Conservation (phyloP, 2,329 filamentous ascomycete species). For the Alternaria burnsii region DNA sequence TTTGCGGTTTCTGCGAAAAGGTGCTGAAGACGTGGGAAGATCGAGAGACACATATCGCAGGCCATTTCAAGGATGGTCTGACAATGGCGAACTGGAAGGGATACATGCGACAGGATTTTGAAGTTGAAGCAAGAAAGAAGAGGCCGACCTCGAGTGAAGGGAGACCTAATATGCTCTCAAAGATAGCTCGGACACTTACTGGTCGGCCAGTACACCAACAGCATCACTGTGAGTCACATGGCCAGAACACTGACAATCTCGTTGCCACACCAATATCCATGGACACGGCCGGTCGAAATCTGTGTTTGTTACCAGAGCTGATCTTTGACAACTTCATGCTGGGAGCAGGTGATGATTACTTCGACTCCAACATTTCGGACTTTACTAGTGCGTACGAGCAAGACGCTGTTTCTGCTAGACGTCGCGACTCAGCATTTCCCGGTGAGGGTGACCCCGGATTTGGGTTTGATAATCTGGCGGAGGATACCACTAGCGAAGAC, state of each 20-base stretch:
- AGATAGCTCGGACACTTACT: conserved; percentile 10
- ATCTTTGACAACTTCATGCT: neutral
- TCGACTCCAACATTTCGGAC: neutral
- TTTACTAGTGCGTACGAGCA: neutral
- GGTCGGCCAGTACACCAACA: conserved; percentile 1
- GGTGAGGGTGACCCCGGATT: neutral
- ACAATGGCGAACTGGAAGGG: conserved; percentile 43
- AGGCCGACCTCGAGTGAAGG: conserved; percentile 10
- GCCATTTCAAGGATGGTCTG: conserved; percentile 44
- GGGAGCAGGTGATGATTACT: neutral
- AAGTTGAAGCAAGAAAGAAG: conserved; percentile 6
- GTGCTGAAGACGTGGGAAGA: conserved; percentile 38
- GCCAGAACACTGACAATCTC: neutral
- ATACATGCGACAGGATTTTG: neutral
- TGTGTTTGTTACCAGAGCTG: neutral
- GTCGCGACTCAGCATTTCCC: neutral
- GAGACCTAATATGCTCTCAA: conserved; percentile 2
- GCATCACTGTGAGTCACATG: neutral
- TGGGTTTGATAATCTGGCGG: neutral
- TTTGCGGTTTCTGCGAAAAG: conserved; percentile 44
- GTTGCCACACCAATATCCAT: neutral
- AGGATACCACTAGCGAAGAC: neutral
- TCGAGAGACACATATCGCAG: conserved; percentile 44
- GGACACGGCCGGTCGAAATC: neutral
- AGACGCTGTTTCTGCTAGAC: neutral